Evolutionary conservation across 1,284 basidiomycete genomes (phyloP).

Genomic region (Flammula alnicola): DNA sequence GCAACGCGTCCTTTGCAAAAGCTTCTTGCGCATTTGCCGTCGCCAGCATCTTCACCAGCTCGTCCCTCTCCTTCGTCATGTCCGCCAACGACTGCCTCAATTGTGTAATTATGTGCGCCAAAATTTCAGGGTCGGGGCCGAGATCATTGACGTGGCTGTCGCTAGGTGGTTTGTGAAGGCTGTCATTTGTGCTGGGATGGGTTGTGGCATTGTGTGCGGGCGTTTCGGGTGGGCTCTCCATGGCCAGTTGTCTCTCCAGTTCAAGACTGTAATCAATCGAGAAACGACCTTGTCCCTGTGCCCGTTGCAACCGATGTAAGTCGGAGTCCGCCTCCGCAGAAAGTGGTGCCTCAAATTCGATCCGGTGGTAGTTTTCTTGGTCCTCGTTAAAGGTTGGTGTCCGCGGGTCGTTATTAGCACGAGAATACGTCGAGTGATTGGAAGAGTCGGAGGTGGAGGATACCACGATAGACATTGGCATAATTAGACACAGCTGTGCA

Average conservation of each 20-base stretch:
- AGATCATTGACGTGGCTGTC: conserved; percentile 39
- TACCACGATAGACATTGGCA: conserved; percentile 14
- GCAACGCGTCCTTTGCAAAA: conserved; percentile 61
- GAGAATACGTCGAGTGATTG: conserved; percentile 5
- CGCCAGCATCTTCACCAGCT: conserved; percentile 55
- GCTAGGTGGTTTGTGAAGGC: conserved; percentile 9
- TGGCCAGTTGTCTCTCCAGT: conserved; percentile 71
- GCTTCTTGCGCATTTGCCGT: conserved; percentile 58
- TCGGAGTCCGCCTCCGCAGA: conserved; percentile 30
- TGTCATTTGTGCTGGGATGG: conserved; percentile 18
- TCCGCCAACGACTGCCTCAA: conserved; percentile 65
- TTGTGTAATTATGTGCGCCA: conserved; percentile 74
- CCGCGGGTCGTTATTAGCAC: conserved; percentile 1
- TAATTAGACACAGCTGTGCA: conserved; percentile 12
- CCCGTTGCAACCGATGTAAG: conserved; percentile 15
- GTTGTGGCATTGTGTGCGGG: conserved; percentile 35
- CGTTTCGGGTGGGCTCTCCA: conserved; percentile 59
- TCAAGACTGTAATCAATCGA: conserved; percentile 80
- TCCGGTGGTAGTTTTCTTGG: conserved; percentile 33
- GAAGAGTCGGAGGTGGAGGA: conserved; percentile 4
- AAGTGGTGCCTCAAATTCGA: conserved; percentile 40
- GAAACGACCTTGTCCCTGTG: conserved; percentile 45
- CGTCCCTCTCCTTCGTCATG: conserved; percentile 69
- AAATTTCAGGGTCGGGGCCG: conserved; percentile 72
- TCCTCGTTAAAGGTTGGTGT: conserved; percentile 34